A percentile compares a stretch with the other conserved stretches of the same genome.
Evolutionary conservation across 2,329 filamentous ascomycete genomes (phyloP).

Genomic region (Fusarium floridanum): DNA sequence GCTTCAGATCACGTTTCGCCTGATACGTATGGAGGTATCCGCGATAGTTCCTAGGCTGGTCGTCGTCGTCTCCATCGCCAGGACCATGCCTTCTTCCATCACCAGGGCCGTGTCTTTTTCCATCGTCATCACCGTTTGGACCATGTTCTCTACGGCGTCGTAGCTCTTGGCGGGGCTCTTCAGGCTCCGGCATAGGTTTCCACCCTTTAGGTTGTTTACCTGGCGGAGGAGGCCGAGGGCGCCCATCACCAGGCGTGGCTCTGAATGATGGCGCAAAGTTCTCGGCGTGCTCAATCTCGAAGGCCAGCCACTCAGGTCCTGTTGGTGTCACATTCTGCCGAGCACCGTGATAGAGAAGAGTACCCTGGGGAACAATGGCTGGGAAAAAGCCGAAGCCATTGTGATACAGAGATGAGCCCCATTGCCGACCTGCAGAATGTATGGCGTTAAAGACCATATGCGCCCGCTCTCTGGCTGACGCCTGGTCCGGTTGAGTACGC

Average conservation of each 20-base stretch:
- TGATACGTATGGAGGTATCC: slow-evolving; percentile 78
- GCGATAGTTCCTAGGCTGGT: slow-evolving; percentile 32
- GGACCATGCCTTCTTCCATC: background rate
- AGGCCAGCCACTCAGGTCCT: slow-evolving; percentile 78
- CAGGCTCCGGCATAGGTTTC: background rate
- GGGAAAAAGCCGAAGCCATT: slow-evolving; percentile 82
- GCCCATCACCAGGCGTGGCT: background rate
- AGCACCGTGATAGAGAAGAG: slow-evolving; percentile 76
- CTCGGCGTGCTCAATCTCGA: slow-evolving; percentile 81
- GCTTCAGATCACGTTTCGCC: slow-evolving; percentile 66
- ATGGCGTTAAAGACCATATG: slow-evolving; percentile 79
- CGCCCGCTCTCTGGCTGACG: slow-evolving; percentile 63
- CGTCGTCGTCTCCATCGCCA: slow-evolving; percentile 15
- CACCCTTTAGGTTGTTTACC: background rate
- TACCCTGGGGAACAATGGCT: slow-evolving; percentile 73
- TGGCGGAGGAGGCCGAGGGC: slow-evolving; percentile 3
- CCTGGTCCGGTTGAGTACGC: slow-evolving; percentile 52
- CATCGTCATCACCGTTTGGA: background rate
- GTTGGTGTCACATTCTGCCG: slow-evolving; percentile 58
- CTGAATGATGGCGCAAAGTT: slow-evolving; percentile 65
- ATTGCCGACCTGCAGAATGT: slow-evolving; percentile 79
- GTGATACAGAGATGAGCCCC: slow-evolving; percentile 78
- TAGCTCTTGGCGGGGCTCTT: slow-evolving; percentile 21
- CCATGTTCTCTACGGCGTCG: slow-evolving; percentile 9
- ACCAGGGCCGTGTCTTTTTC: background rate